Evolutionary conservation across 768 basidiomycete genomes (phyloP).

Genomic region (Auriculariales sp.): DNA sequence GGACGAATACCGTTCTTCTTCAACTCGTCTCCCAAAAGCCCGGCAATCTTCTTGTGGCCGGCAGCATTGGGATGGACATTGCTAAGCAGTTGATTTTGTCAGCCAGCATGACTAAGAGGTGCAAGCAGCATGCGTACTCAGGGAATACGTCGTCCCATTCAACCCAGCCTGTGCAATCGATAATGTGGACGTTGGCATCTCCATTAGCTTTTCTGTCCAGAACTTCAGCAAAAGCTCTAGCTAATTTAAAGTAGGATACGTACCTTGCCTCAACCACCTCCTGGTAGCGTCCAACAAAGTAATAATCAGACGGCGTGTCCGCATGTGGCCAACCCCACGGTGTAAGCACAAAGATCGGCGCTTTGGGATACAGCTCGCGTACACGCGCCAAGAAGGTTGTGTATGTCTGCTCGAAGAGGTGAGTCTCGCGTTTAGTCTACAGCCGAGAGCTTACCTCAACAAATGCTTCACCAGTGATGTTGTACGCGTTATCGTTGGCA

Average conservation of each 20-base stretch:
- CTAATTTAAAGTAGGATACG: not conserved
- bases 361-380: constrained; percentile 25
- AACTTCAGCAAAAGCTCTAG: not conserved
- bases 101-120: not conserved
- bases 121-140: constrained; percentile 2
- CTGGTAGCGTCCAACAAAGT: constrained; percentile 33
- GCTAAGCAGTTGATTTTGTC: constrained; percentile 10
- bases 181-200: constrained; percentile 34
- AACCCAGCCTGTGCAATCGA: constrained; percentile 44
- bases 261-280: constrained; percentile 29
- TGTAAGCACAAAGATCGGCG: constrained; percentile 40
- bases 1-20: constrained; percentile 28
- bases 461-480: constrained; percentile 28
- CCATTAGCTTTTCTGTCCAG: constrained; percentile 22
- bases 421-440: not conserved
- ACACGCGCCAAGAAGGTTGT: constrained; percentile 29
- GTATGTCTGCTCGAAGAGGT: constrained; percentile 24
- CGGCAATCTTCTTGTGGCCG: constrained; percentile 34
- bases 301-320: constrained; percentile 29
- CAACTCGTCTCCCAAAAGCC: constrained; percentile 30
- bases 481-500: constrained; percentile 42
- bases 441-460: constrained; percentile 3
- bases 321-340: constrained; percentile 45
- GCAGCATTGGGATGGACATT: constrained; percentile 34
- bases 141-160: constrained; percentile 25